Evolutionary conservation across 2,329 filamentous ascomycete species (phyloP).

Genomic region (Colletotrichum cordylinicola): DNA sequence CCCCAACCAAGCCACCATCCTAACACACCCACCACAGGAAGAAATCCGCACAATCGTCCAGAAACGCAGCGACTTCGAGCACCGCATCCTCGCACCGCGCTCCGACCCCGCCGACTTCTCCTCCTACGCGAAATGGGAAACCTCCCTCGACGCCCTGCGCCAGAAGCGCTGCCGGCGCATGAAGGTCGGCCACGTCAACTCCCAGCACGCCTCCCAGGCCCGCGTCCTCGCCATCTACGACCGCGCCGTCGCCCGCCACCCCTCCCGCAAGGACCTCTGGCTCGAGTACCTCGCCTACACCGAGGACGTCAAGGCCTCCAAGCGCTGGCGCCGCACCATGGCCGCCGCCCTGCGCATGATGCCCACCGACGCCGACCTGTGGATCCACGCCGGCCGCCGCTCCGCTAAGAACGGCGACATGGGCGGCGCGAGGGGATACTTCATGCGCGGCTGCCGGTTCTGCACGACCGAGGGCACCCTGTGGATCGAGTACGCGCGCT

Average conservation of each 20-base stretch:
- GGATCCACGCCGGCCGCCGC: constrained; percentile 83
- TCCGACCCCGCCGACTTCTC: constrained; percentile 80
- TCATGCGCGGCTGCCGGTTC: constrained; percentile 88
- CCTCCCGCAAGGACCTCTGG: constrained; percentile 83
- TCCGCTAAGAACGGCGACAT: constrained; percentile 86
- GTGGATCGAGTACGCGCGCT: constrained; percentile 89
- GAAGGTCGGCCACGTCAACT: constrained; percentile 71
- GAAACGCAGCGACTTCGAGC: constrained; percentile 93
- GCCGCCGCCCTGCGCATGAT: constrained; percentile 81
- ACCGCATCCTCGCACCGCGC: constrained; percentile 84
- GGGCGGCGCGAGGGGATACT: constrained; percentile 81
- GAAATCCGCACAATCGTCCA: constrained; percentile 89
- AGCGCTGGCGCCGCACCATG: constrained; percentile 69
- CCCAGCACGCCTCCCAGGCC: constrained; percentile 75
- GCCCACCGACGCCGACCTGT: constrained; percentile 81
- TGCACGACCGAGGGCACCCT: constrained; percentile 76
- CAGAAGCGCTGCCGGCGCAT: constrained; percentile 84
- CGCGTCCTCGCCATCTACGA: constrained; percentile 91
- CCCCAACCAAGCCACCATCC: not conserved
- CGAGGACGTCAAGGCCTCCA: constrained; percentile 68
- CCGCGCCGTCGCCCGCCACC: constrained; percentile 83
- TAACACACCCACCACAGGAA: constrained; percentile 57
- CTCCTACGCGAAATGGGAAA: constrained; percentile 79
- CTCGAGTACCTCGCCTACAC: constrained; percentile 88
- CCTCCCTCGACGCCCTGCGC: constrained; percentile 75